Evolutionary conservation across 345 rosid genomes (phyloP).

Genomic region (Salix udensis): DNA sequence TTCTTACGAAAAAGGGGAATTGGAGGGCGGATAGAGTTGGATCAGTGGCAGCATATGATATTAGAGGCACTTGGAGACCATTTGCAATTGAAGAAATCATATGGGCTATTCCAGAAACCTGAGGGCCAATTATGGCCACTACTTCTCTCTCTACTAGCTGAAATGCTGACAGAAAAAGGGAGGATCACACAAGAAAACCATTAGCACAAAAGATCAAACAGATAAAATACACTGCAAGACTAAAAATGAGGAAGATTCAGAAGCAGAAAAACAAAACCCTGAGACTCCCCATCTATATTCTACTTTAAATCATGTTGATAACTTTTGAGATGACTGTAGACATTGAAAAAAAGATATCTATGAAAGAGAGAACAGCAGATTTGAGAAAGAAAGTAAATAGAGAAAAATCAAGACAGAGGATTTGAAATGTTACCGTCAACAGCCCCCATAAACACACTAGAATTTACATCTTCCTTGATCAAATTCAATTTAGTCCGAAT

Average conservation of each 20-base stretch:
- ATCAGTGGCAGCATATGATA: constrained; percentile 88
- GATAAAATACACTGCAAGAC: not conserved
- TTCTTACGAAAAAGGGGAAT: constrained; percentile 70
- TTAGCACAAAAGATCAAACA: not conserved
- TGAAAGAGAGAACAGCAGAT: not conserved
- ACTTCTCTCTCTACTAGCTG: constrained; percentile 55
- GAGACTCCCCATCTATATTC: too few species aligned
- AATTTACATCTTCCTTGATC: constrained; percentile 42
- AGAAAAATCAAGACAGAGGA: not conserved
- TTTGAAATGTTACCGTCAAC: constrained; percentile 43
- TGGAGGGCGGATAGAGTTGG: constrained; percentile 84
- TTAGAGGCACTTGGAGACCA: constrained; percentile 65
- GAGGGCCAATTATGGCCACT: constrained; percentile 75
- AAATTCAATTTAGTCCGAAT: constrained; percentile 51
- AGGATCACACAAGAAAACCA: not conserved
- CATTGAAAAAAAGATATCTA: too few species aligned
- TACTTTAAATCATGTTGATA: not conserved
- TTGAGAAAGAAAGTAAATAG: not conserved
- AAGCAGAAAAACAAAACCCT: not conserved
- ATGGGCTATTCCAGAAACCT: constrained; percentile 76
- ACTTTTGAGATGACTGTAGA: too few species aligned
- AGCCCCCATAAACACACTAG: constrained; percentile 70
- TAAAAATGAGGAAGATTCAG: not conserved
- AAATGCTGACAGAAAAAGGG: constrained; percentile 49
- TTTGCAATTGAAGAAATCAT: constrained; percentile 53